Evolutionary conservation across 345 rosid species (phyloP), one percentile per base, ranked within the genome.

Genomic region (Salix viminalis): DNA sequence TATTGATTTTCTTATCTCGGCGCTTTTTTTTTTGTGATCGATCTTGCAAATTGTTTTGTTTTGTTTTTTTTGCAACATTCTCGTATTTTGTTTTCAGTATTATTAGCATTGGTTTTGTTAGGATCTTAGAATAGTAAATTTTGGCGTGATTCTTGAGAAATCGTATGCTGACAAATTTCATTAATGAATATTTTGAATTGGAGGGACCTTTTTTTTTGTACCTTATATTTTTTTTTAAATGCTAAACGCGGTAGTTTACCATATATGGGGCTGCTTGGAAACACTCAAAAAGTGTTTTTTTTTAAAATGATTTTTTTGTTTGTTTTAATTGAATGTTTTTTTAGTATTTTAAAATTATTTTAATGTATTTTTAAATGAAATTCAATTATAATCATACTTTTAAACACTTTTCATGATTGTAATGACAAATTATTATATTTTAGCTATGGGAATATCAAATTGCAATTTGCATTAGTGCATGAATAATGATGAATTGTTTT

Each of bases 21-120:
- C 72, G 21, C 21, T 32, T 16, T 5, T 24, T 50, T 18, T 37
- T 76, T 36, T 69, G 39, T 58, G 48, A 44, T 44, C n/a, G 62
- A 46, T 73, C n/a, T n/a, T 75, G 1, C 24, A 58, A 37, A 60
- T 77, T 12, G 26, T 64, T 58, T 52, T 11, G 13, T 71, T 21
- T 41, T 67, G 14, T 42, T n/a, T 44, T 67, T 67, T 56, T 44
- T 68, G 77, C 68, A 60, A 67, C 66, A 61, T 78, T 69, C 42
- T 80, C 37, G 48, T 39, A 23, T 75, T 79, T 68, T 69, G 42
- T 72, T 44, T 46, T 19, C 32, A 54, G 37, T 39, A 58, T n/a
- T 54, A 30, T 6, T 24, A 69, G 24, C 44, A 8, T 9, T 9
- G 76, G 67, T 36, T 72, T 60, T 36, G 6, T 76, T 66, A 41